Evolutionary conservation across 2,329 filamentous ascomycete genomes (phyloP), one percentile per base, ranked within the genome.

Genomic region (Stagonosporopsis tanaceti): DNA sequence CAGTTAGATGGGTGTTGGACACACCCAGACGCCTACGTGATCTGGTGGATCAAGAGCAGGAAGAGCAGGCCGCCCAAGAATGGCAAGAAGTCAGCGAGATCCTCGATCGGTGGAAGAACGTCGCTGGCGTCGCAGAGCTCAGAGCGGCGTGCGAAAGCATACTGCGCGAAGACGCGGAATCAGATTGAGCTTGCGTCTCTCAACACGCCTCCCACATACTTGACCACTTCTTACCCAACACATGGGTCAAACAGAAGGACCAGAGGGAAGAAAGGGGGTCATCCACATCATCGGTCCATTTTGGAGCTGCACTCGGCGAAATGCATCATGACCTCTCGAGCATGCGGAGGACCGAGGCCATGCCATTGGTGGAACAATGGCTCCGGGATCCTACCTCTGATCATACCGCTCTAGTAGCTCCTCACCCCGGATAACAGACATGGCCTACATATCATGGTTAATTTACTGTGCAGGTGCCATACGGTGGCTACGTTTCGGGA

Each of bases 1-100:
- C 89, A 6, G 89, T 89, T 4, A 78, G 78, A 54, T 87, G 88
- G 78, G 87, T 87, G 6, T 73, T 92, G 6, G 83, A 81, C 6
- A 83, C 85, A 3, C 89, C 89, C 38, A 82, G 81, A 32, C 80
- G 84, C 64, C 70, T 94, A 60, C 81, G 83, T 58, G 71, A 70
- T 32, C 76, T 93, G 58, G 80, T 90, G 14, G 78, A 75, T 8
- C 82, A 86, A 47, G 90, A 88, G 27, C 85, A 81, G 63, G 68
- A 80, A 32, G 84, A 87, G 20, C 86, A 88, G 57, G 89, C 90
- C 2, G 81, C 80, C 64, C 68, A 69, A 22, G 80, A 85, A 28
- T 85, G 81, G 81, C 70, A 77, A 15, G 67, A 73, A 28, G 75
- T 81, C 4, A 66, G 67, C 32, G 63, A 60, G 32, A 63, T 81